phyloP scores from a whole-genome alignment of 2,329 filamentous ascomycete genomes.

The Ceratocystis albifundus region DNA sequence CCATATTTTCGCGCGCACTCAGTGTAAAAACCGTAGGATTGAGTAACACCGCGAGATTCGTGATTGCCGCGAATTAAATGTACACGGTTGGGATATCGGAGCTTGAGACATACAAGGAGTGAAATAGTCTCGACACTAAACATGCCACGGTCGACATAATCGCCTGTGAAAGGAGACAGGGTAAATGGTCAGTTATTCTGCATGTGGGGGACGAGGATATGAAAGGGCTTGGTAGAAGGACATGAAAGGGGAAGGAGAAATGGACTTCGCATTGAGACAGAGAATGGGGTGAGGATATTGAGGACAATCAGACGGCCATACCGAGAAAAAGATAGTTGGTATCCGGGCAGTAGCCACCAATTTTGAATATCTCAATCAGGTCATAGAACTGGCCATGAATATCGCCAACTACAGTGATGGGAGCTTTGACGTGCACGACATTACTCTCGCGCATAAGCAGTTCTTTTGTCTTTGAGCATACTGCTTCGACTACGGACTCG shows the following conservation, averaged over 20 bases:
- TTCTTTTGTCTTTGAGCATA: conserved; percentile 98
- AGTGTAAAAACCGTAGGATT: conserved; percentile 98
- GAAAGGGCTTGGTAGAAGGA: not conserved
- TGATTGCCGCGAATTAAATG: conserved; percentile 96
- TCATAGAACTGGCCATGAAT: conserved; percentile 99
- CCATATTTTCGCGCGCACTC: conserved; percentile 97
- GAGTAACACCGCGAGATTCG: conserved; percentile 92
- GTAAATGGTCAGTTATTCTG: not conserved
- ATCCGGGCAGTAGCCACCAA: conserved; percentile 91
- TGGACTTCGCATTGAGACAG: not conserved
- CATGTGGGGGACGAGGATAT: not conserved
- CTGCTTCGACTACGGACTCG: conserved; percentile 95
- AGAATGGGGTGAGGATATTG: no score
- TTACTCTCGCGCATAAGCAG: conserved; percentile 99
- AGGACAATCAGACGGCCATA: conserved; percentile 33
- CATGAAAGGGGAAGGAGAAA: not conserved
- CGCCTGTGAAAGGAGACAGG: conserved; percentile 46
- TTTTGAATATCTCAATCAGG: conserved; percentile 97
- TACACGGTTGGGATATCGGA: conserved; percentile 90
- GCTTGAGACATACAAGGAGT: conserved; percentile 88
- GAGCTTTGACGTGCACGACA: conserved; percentile 90
- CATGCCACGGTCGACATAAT: conserved; percentile 96
- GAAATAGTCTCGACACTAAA: conserved; percentile 99
- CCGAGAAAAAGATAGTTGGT: conserved; percentile 97
- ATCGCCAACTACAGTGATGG: conserved; percentile 93